phyloP scores from a whole-genome alignment of 129 eudicot genomes.

The Tanacetum coccineum region DNA sequence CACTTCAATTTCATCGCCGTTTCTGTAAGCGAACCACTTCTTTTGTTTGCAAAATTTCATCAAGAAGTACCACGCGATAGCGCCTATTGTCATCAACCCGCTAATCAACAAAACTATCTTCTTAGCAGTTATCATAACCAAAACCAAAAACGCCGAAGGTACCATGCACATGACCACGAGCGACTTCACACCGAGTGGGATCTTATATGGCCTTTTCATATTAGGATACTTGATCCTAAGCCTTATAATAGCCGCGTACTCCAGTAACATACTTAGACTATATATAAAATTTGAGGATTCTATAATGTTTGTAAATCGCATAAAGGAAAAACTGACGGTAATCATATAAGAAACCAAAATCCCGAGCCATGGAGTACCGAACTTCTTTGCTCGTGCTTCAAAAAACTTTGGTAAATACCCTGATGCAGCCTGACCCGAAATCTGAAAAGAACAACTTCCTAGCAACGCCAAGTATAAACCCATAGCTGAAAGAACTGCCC shows the following conservation, averaged over 20 bases:
- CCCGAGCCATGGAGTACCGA: conserved; percentile 55
- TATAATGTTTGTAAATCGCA: conserved; percentile 38
- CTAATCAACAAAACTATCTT: conserved; percentile 42
- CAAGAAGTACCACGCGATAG: conserved; percentile 48
- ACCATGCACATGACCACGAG: conserved; percentile 51
- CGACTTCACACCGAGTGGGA: conserved; percentile 42
- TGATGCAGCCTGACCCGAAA: conserved; percentile 51
- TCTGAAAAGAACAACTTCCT: conserved; percentile 50
- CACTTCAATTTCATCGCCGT: conserved; percentile 23
- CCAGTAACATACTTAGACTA: conserved; percentile 54
- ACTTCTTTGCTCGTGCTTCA: conserved; percentile 37
- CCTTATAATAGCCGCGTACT: conserved; percentile 45
- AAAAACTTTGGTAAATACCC: conserved; percentile 46
- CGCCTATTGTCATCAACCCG: conserved; percentile 43
- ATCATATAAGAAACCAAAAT: conserved; percentile 34
- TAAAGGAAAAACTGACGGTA: conserved; percentile 21
- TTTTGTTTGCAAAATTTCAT: conserved; percentile 38
- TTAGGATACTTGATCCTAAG: conserved; percentile 38
- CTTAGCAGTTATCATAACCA: conserved; percentile 44
- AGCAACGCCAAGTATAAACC: conserved; percentile 49
- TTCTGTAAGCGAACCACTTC: conserved; percentile 30
- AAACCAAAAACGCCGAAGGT: conserved; percentile 43
- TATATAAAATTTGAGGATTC: conserved; percentile 48
- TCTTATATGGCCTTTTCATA: conserved; percentile 38
- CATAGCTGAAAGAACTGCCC: conserved; percentile 41